These are phyloP conservation scores for Vigna radiata DNA, from an alignment of 306 rosid species.

Conservation along the genomic window DNA sequence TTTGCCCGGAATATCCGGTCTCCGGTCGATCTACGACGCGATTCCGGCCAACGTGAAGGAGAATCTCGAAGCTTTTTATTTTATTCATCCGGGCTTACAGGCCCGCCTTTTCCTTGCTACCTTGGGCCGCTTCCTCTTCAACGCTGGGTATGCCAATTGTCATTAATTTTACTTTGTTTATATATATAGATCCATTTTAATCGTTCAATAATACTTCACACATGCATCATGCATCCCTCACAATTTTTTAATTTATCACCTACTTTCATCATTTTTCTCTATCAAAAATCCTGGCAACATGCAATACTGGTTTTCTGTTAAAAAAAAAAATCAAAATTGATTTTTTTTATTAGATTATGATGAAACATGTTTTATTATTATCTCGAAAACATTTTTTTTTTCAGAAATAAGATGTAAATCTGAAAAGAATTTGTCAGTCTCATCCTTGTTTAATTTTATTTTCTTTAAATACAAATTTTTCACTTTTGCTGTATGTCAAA, in stretches of 20 bases:
- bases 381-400: too few relatives aligned
- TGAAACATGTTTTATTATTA: background rate
- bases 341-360: too few relatives aligned
- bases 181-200: background rate
- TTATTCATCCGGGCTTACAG: conserved; percentile 84
- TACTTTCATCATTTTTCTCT: too few relatives aligned
- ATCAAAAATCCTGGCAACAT: too few relatives aligned
- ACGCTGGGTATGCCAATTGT: conserved; percentile 63
- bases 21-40: conserved; percentile 83
- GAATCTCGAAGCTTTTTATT: conserved; percentile 81
- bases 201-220: too few relatives aligned
- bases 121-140: conserved; percentile 83
- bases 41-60: conserved; percentile 72
- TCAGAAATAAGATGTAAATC: too few relatives aligned
- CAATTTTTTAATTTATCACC: too few relatives aligned
- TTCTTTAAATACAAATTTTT: background rate
- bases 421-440: background rate
- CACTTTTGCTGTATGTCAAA: background rate
- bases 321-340: too few relatives aligned
- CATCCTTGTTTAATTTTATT: background rate
- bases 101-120: conserved; percentile 91
- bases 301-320: too few relatives aligned
- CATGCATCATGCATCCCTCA: too few relatives aligned
- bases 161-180: too few relatives aligned
- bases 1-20: conserved; percentile 82